Evolutionary conservation across 352 stramenopile species (phyloP), one percentile per base, ranked within the genome.

Genomic region (Phytophthora chlamydospora): DNA sequence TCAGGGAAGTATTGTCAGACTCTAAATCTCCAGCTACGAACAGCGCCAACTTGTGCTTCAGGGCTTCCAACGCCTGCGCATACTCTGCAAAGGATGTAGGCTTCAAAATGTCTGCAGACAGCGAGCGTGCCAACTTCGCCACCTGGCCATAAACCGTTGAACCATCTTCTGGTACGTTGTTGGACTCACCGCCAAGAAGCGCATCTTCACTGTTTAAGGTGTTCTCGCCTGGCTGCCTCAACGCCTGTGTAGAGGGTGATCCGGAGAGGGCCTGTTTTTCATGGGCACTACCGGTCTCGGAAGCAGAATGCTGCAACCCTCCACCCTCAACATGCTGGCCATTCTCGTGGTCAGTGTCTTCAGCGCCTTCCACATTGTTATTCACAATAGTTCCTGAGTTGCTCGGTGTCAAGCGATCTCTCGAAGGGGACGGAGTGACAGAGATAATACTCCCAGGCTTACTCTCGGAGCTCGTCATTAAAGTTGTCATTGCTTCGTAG

Each of bases 401-500:
- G 17, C 5, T 53, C 35, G 31, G 44, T 27, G 50, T 47, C 27
- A 71, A 51, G 21, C 41, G 33, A 47, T 35, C 31, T 41, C 35
- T 41, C 1, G 45, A 71, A 35, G 35, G 48, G 14, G 40, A 56
- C 35, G 33, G 10, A 39, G 59, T 32, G 41, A 46, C 32, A 53
- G 47, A 55, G 16, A 27, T 34, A 21, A 36, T 29, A 40, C 5
- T 36, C 9, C 13, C 41, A n/a, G 34, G 1, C 14, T 55, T 57
- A 4, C 4, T 34, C 0, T 63, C 53, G 24, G 66, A 43, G 6
- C 41, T 62, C n/a, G 42, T 36, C 12, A 73, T 31, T 11, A 56
- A 39, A 19, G 55, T n/a, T 17, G 51, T 33, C 67, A 88, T 64
- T 4, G 62, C 66, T 24, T 92, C 84, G 45, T 91, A 93, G 6